Evolutionary conservation across 1,284 basidiomycete species (phyloP), one percentile per base, ranked within the genome.

Genomic region (Cutaneotrichosporon sp.): DNA sequence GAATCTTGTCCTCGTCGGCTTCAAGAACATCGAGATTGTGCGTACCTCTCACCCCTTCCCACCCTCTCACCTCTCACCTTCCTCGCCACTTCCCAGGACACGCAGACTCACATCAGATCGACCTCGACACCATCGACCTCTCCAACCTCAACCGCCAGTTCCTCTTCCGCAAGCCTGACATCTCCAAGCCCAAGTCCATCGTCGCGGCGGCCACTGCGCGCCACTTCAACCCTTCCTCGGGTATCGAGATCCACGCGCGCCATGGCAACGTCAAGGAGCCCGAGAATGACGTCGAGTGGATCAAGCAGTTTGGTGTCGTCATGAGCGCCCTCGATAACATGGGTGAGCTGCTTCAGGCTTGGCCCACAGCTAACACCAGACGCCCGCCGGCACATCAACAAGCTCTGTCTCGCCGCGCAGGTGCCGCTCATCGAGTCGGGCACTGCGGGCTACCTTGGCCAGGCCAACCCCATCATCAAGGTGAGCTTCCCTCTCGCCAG

Each of bases 71-170:
- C 10, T 4, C 10, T 5, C 11, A n/a, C 38, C 18, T 42, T n/a
- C 29, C 29, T n/a, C n/a, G n/a, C n/a, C n/a, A n/a, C n/a, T n/a
- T n/a, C n/a, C 29, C n/a, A n/a, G n/a, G n/a, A n/a, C n/a, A 5
- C 29, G 29, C 9, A 29, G 29, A 4, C 29, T 29, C 29, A 24
- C 47, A 54, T 27, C 82, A 94, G 70, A 85, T 99, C 67, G 97
- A 99, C 81, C 84, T 99, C 63, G 97, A 99, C 81, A 99, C 95
- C 8, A 99, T 99, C 79, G 97, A 99, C 84, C 85, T 99, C 33
- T 97, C 94, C 56, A 99, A 99, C 77, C 83, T 99, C 56, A 99
- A 99, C 76, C 87, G 97, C 24, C 97, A 99, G 75, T 99, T 99
- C 79, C 83, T 99, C 42, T 99, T 99, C 81, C 87, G 88, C 67